Conservation (phyloP, 345 rosid species). For the Firmiana major region DNA sequence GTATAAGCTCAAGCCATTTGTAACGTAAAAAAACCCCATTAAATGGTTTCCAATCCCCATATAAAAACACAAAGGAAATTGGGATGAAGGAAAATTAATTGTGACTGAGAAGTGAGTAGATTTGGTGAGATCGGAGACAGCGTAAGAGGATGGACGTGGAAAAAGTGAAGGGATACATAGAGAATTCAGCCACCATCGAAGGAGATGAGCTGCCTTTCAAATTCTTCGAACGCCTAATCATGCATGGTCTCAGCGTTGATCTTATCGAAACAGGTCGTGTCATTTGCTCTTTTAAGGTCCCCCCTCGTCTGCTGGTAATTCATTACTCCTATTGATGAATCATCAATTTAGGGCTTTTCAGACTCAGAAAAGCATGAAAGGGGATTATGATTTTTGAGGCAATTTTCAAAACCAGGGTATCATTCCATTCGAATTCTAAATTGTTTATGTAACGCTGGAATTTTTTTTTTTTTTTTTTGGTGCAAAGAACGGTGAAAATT, state of each 20-base stretch:
- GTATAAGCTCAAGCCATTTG: too few relatives aligned
- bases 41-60: too few relatives aligned
- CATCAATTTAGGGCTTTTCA: background rate
- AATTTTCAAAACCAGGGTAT: background rate
- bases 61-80: background rate
- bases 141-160: constrained; percentile 11
- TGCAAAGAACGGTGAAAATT: constrained; percentile 3
- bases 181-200: background rate
- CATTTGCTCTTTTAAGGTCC: constrained; percentile 73
- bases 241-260: constrained; percentile 57
- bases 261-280: constrained; percentile 69
- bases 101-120: background rate
- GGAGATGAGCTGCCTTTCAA: constrained; percentile 5
- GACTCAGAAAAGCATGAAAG: too few relatives aligned
- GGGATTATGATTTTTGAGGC: background rate
- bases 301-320: constrained; percentile 54
- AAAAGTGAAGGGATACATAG: constrained; percentile 7
- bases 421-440: background rate
- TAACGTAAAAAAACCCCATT: too few relatives aligned
- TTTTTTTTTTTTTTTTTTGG: background rate
- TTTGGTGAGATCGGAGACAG: background rate
- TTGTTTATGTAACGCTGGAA: background rate
- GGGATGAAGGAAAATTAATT: background rate
- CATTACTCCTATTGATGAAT: background rate
- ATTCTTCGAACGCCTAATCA: constrained; percentile 48